phyloP scores from a whole-genome alignment of 1,284 basidiomycete genomes.

The Puccinia polysora region DNA sequence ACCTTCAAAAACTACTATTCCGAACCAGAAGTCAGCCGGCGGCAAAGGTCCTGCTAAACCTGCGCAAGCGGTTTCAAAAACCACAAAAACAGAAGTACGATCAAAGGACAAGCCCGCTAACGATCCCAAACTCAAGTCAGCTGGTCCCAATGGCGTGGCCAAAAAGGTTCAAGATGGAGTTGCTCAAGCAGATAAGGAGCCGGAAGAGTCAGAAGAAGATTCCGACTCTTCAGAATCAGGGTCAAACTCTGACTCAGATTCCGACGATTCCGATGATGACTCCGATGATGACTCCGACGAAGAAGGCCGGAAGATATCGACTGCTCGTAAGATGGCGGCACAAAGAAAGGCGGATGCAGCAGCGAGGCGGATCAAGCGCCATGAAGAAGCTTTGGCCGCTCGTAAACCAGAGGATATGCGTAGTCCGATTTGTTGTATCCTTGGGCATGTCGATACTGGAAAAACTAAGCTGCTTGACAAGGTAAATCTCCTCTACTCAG shows the following conservation, averaged over 20 bases:
- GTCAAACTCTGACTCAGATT: conserved; percentile 56
- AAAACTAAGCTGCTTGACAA: conserved; percentile 99
- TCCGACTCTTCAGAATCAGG: conserved; percentile 54
- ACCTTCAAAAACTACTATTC: conserved; percentile 21
- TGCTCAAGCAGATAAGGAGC: conserved; percentile 39
- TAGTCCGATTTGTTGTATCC: conserved; percentile 97
- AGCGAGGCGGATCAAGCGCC: conserved; percentile 71
- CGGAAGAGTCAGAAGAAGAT: conserved; percentile 48
- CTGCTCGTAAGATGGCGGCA: conserved; percentile 61
- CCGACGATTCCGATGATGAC: conserved; percentile 59
- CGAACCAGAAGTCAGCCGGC: conserved; percentile 41
- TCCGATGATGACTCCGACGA: conserved; percentile 58
- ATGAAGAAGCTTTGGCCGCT: conserved; percentile 79
- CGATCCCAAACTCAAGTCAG: conserved; percentile 48
- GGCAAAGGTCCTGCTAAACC: conserved; percentile 43
- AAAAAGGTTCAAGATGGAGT: not conserved
- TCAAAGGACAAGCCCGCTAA: conserved; percentile 47
- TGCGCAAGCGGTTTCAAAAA: conserved; percentile 48
- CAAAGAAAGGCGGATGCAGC: conserved; percentile 78
- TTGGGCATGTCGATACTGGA: conserved; percentile 99
- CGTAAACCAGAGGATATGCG: conserved; percentile 84
- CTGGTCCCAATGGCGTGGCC: not conserved
- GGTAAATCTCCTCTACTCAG: conserved; percentile 56
- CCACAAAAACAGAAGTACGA: conserved; percentile 54
- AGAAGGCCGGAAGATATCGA: conserved; percentile 53